Percentiles rank a stretch among this genome's conserved stretches.
phyloP scores from a whole-genome alignment of 2,329 filamentous ascomycete genomes.

The Fusarium sp. region DNA sequence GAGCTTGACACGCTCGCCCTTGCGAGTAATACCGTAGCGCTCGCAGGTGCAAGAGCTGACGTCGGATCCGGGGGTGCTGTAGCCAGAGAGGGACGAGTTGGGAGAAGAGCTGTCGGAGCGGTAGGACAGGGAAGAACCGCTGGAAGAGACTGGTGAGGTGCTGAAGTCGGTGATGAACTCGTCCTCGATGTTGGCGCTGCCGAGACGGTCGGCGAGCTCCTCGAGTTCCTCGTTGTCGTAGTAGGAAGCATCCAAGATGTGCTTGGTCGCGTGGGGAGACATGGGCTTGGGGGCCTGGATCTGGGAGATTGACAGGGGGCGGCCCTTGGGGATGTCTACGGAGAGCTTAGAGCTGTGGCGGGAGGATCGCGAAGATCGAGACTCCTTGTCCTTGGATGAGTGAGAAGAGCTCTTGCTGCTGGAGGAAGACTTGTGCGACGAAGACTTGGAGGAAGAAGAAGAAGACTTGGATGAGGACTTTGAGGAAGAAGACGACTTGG shows the following conservation, averaged over 20 bases:
- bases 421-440: constrained; percentile 51
- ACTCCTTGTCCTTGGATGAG: constrained; percentile 58
- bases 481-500: constrained; percentile 51
- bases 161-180: constrained; percentile 67
- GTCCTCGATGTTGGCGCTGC: constrained; percentile 67
- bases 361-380: constrained; percentile 56
- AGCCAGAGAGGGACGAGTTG: constrained; percentile 79
- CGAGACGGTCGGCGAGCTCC: constrained; percentile 82
- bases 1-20: constrained; percentile 92
- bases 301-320: constrained; percentile 86
- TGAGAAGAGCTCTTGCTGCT: constrained; percentile 56
- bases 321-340: constrained; percentile 84
- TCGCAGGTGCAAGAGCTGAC: constrained; percentile 90
- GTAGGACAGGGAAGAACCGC: constrained; percentile 76
- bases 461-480: constrained; percentile 59
- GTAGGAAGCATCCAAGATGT: constrained; percentile 87
- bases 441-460: constrained; percentile 50
- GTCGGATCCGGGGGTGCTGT: constrained; percentile 82
- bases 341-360: constrained; percentile 63
- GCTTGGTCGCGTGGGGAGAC: constrained; percentile 86
- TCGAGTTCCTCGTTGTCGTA: constrained; percentile 78
- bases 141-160: constrained; percentile 72
- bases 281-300: constrained; percentile 92
- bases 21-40: constrained; percentile 94
- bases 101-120: constrained; percentile 80